Percentiles rank a stretch among this genome's conserved stretches.
These are phyloP conservation scores for Plasmodium gaboni DNA, from an alignment of 169 alveolate species.

Conservation along the genomic window DNA sequence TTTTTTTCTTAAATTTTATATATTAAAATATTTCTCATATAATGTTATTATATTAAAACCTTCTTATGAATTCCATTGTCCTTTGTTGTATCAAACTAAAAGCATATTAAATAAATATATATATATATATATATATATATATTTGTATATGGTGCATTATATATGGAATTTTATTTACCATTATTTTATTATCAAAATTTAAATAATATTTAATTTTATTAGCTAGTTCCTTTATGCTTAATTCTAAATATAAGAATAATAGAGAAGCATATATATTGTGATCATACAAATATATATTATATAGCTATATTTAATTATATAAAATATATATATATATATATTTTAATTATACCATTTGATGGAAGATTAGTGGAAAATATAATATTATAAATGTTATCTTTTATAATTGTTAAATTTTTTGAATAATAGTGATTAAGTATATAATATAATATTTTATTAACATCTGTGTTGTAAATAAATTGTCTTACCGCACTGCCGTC, in stretches of 20 bases:
- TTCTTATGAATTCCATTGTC: slow-evolving; percentile 74
- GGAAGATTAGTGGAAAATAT: slow-evolving; percentile 70
- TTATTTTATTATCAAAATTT: slow-evolving; percentile 50
- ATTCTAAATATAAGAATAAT: slow-evolving; percentile 29
- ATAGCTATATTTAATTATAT: background rate
- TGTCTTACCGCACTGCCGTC: slow-evolving; percentile 64
- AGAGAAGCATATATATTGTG: background rate
- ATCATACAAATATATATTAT: background rate
- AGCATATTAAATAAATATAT: background rate
- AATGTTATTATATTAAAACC: slow-evolving; percentile 42
- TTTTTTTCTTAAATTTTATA: background rate
- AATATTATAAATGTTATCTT: slow-evolving; percentile 62
- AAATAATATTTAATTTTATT: slow-evolving; percentile 48
- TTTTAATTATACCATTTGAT: slow-evolving; percentile 42
- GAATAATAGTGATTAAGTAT: slow-evolving; percentile 61
- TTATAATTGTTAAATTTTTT: slow-evolving; percentile 53
- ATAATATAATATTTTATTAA: slow-evolving; percentile 41
- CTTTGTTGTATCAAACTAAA: slow-evolving; percentile 48
- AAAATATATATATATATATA: slow-evolving; percentile 2
- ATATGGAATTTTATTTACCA: slow-evolving; percentile 16
- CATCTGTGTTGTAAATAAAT: slow-evolving; percentile 67
- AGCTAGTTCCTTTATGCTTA: slow-evolving; percentile 57
- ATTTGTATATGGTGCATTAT: no score
- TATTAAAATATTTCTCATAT: background rate
- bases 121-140: background rate